Percentiles rank a stretch among this genome's conserved stretches.
These are phyloP conservation scores for Candida nemodendra DNA, from an alignment of 805 yeast species.

Conservation along the genomic window DNA sequence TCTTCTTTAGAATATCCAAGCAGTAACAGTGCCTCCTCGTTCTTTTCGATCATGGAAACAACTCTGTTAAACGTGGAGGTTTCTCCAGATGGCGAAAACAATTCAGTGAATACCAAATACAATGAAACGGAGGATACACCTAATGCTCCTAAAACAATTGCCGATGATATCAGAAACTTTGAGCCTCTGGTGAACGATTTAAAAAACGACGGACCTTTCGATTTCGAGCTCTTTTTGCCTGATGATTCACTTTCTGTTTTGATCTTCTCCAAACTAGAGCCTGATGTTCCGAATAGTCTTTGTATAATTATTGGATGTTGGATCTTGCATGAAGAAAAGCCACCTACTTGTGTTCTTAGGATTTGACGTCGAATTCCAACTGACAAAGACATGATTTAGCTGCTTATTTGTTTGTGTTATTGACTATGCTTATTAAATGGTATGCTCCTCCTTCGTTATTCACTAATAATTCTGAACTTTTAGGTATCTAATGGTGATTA, in stretches of 20 bases:
- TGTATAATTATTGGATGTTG: too few species aligned
- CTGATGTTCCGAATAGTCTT: too few species aligned
- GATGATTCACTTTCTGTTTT: neutral
- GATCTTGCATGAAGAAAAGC: too few species aligned
- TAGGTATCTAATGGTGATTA: too few species aligned
- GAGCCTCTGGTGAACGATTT: conserved; percentile 52
- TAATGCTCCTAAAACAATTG: conserved; percentile 64
- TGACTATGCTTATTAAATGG: too few species aligned
- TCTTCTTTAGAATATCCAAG: conserved; percentile 42
- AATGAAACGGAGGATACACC: conserved; percentile 67
- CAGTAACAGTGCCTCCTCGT: conserved; percentile 54
- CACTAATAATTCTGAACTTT: too few species aligned
- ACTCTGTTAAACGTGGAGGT: conserved; percentile 88
- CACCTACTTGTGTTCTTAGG: too few species aligned
- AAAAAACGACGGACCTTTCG: conserved; percentile 36
- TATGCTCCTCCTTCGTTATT: too few species aligned
- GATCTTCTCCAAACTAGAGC: too few species aligned
- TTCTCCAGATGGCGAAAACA: conserved; percentile 87
- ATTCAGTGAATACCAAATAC: conserved; percentile 74
- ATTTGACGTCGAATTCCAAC: too few species aligned
- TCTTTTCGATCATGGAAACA: conserved; percentile 70
- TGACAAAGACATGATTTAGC: too few species aligned
- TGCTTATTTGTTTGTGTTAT: too few species aligned
- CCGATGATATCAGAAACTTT: conserved; percentile 60
- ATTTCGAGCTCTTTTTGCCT: conserved; percentile 14